Evolutionary conservation across 139 green algal species (phyloP).

Genomic region (Coelastrella sp.): DNA sequence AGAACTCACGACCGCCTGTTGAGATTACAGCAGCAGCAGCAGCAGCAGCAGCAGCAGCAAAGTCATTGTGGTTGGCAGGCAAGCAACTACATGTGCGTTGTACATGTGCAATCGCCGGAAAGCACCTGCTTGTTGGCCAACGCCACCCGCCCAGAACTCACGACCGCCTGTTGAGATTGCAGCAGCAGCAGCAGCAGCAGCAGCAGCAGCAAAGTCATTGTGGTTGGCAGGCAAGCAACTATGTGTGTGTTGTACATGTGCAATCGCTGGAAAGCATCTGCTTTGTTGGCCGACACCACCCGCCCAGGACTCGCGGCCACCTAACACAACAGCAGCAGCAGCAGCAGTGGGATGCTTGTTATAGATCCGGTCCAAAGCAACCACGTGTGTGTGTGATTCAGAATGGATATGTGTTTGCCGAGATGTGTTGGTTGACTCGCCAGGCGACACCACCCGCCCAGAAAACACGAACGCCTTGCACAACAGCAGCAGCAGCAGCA

Average conservation of each 20-base stretch:
- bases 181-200: conserved; percentile 21
- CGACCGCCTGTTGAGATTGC: background rate
- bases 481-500: conserved; percentile 22
- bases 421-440: conserved; percentile 17
- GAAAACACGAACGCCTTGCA: background rate
- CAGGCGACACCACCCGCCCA: background rate
- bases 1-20: background rate
- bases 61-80: background rate
- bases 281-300: background rate
- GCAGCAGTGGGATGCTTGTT: too few species aligned
- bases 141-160: background rate
- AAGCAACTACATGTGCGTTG: too few species aligned
- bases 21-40: background rate
- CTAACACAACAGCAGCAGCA: too few species aligned
- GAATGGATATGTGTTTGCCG: background rate
- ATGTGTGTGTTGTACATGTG: too few species aligned
- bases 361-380: too few species aligned
- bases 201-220: conserved; percentile 25
- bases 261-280: conserved; percentile 26
- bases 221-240: too few species aligned
- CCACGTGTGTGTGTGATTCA: background rate
- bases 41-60: conserved; percentile 21
- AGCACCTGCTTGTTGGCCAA: conserved; percentile 31
- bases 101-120: conserved; percentile 15
- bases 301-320: too few species aligned